Conservation (phyloP, 2,329 filamentous ascomycete genomes). For the Cucurbitaria berberidis region DNA sequence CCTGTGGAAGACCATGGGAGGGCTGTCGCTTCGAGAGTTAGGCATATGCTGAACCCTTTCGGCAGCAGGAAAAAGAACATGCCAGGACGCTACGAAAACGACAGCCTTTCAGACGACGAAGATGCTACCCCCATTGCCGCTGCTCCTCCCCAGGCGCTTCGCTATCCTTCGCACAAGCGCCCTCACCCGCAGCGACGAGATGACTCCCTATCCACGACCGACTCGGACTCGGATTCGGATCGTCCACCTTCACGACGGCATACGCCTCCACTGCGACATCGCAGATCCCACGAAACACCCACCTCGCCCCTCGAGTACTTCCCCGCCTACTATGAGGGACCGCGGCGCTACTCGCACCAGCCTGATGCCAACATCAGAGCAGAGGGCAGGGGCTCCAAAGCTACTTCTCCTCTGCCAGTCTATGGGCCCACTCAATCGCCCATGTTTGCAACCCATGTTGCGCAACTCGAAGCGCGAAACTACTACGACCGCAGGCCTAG, state of each 20-base stretch:
- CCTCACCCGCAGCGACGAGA: constrained; percentile 41
- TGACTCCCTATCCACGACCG: constrained; percentile 42
- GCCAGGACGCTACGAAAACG: constrained; percentile 35
- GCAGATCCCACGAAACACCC: constrained; percentile 52
- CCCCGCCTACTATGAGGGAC: constrained; percentile 39
- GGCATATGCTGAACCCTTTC: constrained; percentile 47
- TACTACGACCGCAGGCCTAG: constrained; percentile 40
- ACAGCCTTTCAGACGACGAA: constrained; percentile 38
- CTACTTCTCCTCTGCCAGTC: constrained; percentile 32
- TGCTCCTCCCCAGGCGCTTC: constrained; percentile 25
- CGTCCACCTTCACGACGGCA: constrained; percentile 31
- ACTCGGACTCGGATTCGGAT: constrained; percentile 42
- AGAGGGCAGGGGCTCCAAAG: constrained; percentile 22
- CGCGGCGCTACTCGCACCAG: constrained; percentile 38
- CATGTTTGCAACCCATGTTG: constrained; percentile 56
- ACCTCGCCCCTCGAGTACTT: constrained; percentile 49
- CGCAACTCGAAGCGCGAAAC: constrained; percentile 45
- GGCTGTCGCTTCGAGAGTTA: constrained; percentile 36
- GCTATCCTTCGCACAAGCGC: constrained; percentile 38
- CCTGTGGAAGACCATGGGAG: constrained; percentile 37
- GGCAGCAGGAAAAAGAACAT: constrained; percentile 33
- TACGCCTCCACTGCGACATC: constrained; percentile 47
- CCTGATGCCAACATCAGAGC: constrained; percentile 16
- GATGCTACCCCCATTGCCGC: constrained; percentile 38
- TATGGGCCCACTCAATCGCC: constrained; percentile 55